Percentiles rank a stretch among this genome's conserved stretches.
Evolutionary conservation across 805 yeast species (phyloP).

Genomic region (Jamesozyma spencerorum): DNA sequence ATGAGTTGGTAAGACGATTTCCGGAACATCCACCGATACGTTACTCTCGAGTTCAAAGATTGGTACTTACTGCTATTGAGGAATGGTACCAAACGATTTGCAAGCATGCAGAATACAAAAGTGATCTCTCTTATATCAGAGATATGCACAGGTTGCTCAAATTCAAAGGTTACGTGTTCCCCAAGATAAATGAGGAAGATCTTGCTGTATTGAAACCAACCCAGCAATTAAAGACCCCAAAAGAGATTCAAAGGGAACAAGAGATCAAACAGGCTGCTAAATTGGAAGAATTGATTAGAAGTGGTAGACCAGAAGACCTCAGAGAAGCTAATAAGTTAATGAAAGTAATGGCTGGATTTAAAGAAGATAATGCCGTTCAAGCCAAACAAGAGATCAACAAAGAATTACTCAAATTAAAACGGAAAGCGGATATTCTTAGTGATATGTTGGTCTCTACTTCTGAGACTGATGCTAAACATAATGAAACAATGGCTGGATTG

Average conservation of each 20-base stretch:
- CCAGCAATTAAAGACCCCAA: conserved; percentile 74
- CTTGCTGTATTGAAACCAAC: conserved; percentile 85
- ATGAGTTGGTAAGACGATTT: conserved; percentile 80
- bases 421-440: conserved; percentile 73
- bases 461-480: conserved; percentile 18
- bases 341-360: conserved; percentile 96
- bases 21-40: conserved; percentile 88
- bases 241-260: conserved; percentile 84
- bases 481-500: conserved; percentile 68
- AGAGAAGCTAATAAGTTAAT: conserved; percentile 89
- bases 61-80: conserved; percentile 78
- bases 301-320: conserved; percentile 89
- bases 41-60: conserved; percentile 69
- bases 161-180: conserved; percentile 86
- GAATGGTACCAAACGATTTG: conserved; percentile 96
- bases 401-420: conserved; percentile 68
- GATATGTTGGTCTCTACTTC: conserved; percentile 64
- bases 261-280: conserved; percentile 84
- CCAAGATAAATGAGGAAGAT: conserved; percentile 79
- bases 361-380: conserved; percentile 55
- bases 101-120: conserved; percentile 75
- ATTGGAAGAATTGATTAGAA: conserved; percentile 83
- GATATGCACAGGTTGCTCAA: conserved; percentile 88
- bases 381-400: conserved; percentile 69
- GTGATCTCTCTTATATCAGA: conserved; percentile 80